Evolutionary conservation across 2,329 filamentous ascomycete species (phyloP).

Genomic region (Fonsecaea erecta): DNA sequence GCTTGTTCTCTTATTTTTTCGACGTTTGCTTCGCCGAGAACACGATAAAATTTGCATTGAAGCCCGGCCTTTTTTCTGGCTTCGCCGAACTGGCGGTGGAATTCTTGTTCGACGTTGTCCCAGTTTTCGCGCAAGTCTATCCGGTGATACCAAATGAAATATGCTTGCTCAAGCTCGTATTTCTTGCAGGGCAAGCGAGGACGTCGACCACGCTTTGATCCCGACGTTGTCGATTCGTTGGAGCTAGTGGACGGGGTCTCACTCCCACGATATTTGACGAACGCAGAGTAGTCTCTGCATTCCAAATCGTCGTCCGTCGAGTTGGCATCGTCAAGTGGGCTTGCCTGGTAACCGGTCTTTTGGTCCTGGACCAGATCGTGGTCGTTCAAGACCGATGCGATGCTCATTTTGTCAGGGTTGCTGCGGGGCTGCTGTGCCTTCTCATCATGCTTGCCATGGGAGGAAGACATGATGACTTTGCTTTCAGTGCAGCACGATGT

Average conservation of each 20-base stretch:
- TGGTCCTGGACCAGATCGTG: background rate
- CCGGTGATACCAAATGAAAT: slow-evolving; percentile 57
- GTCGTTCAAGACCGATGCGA: slow-evolving; percentile 13
- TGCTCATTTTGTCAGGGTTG: slow-evolving; percentile 9
- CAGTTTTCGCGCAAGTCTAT: slow-evolving; percentile 51
- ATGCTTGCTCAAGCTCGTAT: slow-evolving; percentile 54
- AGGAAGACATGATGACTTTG: background rate
- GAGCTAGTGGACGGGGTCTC: background rate
- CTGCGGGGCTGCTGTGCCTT: background rate
- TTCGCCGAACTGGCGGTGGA: slow-evolving; percentile 50
- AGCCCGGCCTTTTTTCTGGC: slow-evolving; percentile 51
- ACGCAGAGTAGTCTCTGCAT: background rate
- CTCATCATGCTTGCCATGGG: background rate
- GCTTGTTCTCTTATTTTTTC: slow-evolving; percentile 51
- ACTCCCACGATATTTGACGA: background rate
- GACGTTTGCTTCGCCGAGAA: slow-evolving; percentile 52
- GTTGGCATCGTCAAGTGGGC: background rate
- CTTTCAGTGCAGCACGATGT: background rate
- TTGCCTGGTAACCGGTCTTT: background rate
- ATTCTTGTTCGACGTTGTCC: slow-evolving; percentile 52
- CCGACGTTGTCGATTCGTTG: background rate
- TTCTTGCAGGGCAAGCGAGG: slow-evolving; percentile 50
- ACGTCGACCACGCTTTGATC: background rate
- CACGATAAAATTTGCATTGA: slow-evolving; percentile 58
- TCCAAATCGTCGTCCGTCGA: background rate